Evolutionary conservation across 2,329 filamentous ascomycete species (phyloP).

Genomic region (Sporothrix curviconia): DNA sequence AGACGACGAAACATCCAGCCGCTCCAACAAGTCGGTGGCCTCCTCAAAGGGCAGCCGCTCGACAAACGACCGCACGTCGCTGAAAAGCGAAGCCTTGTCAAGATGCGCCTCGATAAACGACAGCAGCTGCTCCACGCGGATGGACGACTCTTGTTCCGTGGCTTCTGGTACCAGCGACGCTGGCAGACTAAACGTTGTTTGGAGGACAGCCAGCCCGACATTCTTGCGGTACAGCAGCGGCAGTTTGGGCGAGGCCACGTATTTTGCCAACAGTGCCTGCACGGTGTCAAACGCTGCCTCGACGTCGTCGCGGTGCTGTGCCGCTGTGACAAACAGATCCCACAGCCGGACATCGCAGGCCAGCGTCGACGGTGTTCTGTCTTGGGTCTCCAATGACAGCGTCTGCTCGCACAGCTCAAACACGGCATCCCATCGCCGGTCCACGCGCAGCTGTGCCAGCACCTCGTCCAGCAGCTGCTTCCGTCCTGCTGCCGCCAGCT

Average conservation of each 20-base stretch:
- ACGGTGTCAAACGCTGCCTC: conserved; percentile 26
- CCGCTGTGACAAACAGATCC: conserved; percentile 29
- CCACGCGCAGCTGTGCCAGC: conserved; percentile 31
- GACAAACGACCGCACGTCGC: conserved; percentile 41
- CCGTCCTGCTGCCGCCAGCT: conserved; percentile 40
- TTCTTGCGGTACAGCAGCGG: conserved; percentile 31
- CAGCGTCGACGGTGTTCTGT: conserved; percentile 35
- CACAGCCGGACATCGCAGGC: conserved; percentile 38
- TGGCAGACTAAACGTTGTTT: conserved; percentile 27
- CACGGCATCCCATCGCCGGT: conserved; percentile 36
- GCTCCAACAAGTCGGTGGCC: conserved; percentile 33
- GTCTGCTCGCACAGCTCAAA: conserved; percentile 40
- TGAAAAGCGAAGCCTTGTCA: conserved; percentile 32
- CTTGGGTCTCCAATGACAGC: conserved; percentile 33
- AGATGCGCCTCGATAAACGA: conserved; percentile 29
- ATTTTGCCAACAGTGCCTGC: conserved; percentile 24
- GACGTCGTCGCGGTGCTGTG: conserved; percentile 23
- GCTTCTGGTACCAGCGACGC: conserved; percentile 16
- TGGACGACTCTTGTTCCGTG: conserved; percentile 16
- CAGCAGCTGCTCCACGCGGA: conserved; percentile 28
- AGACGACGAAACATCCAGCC: too few relatives aligned
- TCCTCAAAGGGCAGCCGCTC: conserved; percentile 37
- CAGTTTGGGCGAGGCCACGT: conserved; percentile 23
- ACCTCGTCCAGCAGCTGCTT: conserved; percentile 43
- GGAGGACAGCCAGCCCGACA: conserved; percentile 28